Evolutionary conservation across 305 asterid genomes (phyloP).

Genomic region (Fraxinus albicans): DNA sequence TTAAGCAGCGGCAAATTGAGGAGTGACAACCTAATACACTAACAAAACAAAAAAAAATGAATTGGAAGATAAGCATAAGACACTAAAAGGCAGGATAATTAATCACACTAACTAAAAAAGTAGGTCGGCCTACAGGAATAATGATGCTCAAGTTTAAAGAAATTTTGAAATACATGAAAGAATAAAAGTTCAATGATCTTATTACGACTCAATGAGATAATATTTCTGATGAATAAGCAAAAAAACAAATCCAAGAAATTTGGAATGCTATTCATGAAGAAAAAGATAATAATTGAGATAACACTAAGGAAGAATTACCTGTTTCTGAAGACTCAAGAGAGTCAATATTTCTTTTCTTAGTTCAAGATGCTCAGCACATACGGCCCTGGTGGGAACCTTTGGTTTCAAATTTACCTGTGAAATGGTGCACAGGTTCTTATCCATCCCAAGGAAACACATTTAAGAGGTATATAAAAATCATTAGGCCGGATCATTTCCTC

Average conservation of each 20-base stretch:
- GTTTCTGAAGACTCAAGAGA: slow-evolving; percentile 86
- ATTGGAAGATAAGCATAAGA: neutral
- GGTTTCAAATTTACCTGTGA: slow-evolving; percentile 92
- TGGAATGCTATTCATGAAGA: neutral
- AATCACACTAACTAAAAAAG: neutral
- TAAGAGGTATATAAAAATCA: neutral
- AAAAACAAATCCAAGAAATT: neutral
- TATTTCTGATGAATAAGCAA: neutral
- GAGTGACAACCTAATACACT: neutral
- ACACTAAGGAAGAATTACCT: slow-evolving; percentile 40
- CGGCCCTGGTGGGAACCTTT: slow-evolving; percentile 94
- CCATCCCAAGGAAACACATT: slow-evolving; percentile 5
- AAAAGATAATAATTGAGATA: neutral
- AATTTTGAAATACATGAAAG: neutral
- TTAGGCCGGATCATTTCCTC: neutral
- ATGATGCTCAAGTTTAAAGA: neutral
- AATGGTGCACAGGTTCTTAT: slow-evolving; percentile 14
- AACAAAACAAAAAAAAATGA: neutral
- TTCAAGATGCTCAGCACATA: slow-evolving; percentile 95
- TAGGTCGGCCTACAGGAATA: neutral
- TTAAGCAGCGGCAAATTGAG: neutral
- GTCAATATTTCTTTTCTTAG: slow-evolving; percentile 90
- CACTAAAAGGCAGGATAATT: neutral
- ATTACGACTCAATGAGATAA: neutral
- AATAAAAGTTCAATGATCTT: neutral